Conservation (phyloP, 2,329 filamentous ascomycete genomes). For the Scleromitrula shiraiana region DNA sequence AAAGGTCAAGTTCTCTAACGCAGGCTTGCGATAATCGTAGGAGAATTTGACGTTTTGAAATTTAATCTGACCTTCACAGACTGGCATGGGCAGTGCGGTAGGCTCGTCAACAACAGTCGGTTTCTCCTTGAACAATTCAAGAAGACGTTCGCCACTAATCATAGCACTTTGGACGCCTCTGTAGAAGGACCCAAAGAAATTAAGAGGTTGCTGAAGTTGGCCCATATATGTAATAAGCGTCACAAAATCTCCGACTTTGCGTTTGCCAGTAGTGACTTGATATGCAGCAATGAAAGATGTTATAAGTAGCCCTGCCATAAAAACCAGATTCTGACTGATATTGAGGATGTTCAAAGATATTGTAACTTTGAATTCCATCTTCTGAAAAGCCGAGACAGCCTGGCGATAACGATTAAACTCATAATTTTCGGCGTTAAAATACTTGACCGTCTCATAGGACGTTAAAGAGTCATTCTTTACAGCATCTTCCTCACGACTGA, state of each 20-base stretch:
- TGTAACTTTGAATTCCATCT: constrained; percentile 67
- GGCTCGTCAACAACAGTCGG: constrained; percentile 80
- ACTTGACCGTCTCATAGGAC: constrained; percentile 94
- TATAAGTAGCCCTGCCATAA: constrained; percentile 66
- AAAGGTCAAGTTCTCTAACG: constrained; percentile 76
- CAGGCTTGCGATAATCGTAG: constrained; percentile 80
- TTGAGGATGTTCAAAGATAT: constrained; percentile 75
- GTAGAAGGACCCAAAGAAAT: constrained; percentile 93
- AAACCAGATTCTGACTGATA: constrained; percentile 70
- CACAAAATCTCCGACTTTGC: constrained; percentile 64
- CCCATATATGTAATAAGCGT: constrained; percentile 68
- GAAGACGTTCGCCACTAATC: constrained; percentile 91
- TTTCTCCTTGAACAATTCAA: constrained; percentile 94
- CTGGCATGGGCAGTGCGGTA: constrained; percentile 51
- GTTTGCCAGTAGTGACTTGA: constrained; percentile 61
- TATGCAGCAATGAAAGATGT: constrained; percentile 68
- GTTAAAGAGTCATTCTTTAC: constrained; percentile 98
- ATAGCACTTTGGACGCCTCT: constrained; percentile 91
- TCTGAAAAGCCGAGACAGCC: constrained; percentile 64
- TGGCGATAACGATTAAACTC: constrained; percentile 67
- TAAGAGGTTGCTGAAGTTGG: constrained; percentile 72
- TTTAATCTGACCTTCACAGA: constrained; percentile 71
- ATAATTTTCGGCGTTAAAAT: constrained; percentile 77
- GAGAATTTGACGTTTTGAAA: constrained; percentile 88
- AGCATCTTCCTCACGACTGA: constrained; percentile 88